Evolutionary conservation across 768 basidiomycete genomes (phyloP).

Genomic region (Gyrodon lividus): DNA sequence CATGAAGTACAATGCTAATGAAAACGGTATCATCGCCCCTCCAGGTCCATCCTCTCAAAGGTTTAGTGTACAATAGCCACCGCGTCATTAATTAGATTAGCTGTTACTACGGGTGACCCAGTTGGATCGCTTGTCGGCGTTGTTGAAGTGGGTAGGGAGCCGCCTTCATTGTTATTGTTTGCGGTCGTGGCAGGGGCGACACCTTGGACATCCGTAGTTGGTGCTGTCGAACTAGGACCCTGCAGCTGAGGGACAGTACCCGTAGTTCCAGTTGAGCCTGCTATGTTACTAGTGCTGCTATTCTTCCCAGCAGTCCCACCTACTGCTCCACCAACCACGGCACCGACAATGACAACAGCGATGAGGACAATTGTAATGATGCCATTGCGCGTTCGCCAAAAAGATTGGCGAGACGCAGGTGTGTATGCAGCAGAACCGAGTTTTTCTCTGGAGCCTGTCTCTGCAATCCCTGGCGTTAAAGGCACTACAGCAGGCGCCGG

Average conservation of each 20-base stretch:
- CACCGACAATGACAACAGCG: constrained; percentile 45
- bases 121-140: too few relatives aligned
- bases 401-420: constrained; percentile 30
- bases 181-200: too few relatives aligned
- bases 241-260: too few relatives aligned
- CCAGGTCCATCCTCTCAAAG: neutral
- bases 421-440: neutral
- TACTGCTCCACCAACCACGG: constrained; percentile 57
- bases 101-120: neutral
- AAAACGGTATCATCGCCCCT: neutral
- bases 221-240: neutral
- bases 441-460: constrained; percentile 16
- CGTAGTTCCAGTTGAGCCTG: neutral
- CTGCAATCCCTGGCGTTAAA: constrained; percentile 8
- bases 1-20: neutral
- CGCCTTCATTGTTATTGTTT: too few relatives aligned
- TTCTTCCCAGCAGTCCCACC: constrained; percentile 45
- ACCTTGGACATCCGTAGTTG: neutral
- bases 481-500: constrained; percentile 15
- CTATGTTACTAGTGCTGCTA: neutral
- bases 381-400: constrained; percentile 50
- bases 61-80: neutral
- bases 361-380: constrained; percentile 38
- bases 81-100: neutral
- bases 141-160: too few relatives aligned